Conservation (phyloP, 2,329 filamentous ascomycete genomes). For the Penicillium palitans region DNA sequence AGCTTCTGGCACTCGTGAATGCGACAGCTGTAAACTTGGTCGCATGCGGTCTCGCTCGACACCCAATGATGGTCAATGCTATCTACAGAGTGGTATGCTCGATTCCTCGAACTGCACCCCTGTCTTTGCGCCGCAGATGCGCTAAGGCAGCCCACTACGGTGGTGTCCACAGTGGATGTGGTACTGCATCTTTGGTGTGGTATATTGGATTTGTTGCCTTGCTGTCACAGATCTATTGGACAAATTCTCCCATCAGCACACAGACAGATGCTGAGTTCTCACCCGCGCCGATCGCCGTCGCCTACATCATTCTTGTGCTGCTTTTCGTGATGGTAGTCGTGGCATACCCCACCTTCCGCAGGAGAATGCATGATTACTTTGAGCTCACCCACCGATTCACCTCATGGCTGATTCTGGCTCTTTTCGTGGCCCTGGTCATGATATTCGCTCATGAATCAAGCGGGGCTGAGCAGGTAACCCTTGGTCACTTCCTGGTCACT, state of each 20-base stretch:
- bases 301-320: slow-evolving; percentile 59
- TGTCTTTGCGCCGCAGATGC: slow-evolving; percentile 46
- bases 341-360: slow-evolving; percentile 64
- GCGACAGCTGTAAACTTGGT: slow-evolving; percentile 49
- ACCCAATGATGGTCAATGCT: slow-evolving; percentile 54
- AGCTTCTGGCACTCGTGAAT: slow-evolving; percentile 41
- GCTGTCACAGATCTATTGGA: slow-evolving; percentile 33
- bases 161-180: slow-evolving; percentile 55
- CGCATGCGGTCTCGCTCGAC: slow-evolving; percentile 50
- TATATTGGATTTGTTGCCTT: slow-evolving; percentile 38
- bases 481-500: slow-evolving; percentile 44
- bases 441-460: slow-evolving; percentile 51
- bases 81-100: slow-evolving; percentile 49
- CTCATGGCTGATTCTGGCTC: slow-evolving; percentile 64
- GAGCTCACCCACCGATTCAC: slow-evolving; percentile 70
- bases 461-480: slow-evolving; percentile 33
- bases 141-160: slow-evolving; percentile 56
- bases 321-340: slow-evolving; percentile 61
- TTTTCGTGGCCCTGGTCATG: slow-evolving; percentile 66
- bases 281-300: slow-evolving; percentile 50
- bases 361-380: slow-evolving; percentile 65
- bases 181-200: slow-evolving; percentile 51
- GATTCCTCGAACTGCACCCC: slow-evolving; percentile 47
- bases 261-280: slow-evolving; percentile 22
- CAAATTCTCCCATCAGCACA: slow-evolving; percentile 17